Evolutionary conservation across 2,329 filamentous ascomycete species (phyloP), one percentile per base, ranked within the genome.

Genomic region (Fusarium paranaense): DNA sequence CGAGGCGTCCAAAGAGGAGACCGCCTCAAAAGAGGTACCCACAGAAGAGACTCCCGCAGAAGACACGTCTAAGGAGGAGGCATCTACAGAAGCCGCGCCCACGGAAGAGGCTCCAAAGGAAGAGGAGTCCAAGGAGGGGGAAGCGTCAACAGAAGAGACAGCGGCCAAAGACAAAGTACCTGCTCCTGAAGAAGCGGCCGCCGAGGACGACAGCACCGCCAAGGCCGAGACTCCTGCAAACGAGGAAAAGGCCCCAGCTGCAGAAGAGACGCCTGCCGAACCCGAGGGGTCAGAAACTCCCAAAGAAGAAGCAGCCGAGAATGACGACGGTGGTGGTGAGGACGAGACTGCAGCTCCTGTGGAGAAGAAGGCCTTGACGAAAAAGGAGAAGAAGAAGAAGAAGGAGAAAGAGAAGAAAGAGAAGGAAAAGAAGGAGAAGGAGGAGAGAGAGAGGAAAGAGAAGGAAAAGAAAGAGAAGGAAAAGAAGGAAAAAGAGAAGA

Each of bases 401-500:
- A 13, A 45, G 42, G 71, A 67, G 45, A 63, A 22, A 18, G 79
- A 77, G 63, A 61, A 57, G 14, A 78, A 75, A 58, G 9, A 54
- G 42, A 70, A 67, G 40, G 60, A 22, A n/a, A 78, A 77, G 63
- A 77, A 61, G 22, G 47, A 64, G 16, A 76, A 76, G 50, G 33
- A 74, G 87, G 88, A 89, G 45, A 62, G 74, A 87, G 88, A 89
- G 56, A 92, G 91, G 27, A 52, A n/a, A 27, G 27, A 52, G 27
- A 32, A 65, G 45, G 59, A 22, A 18, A 78, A 77, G 63, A 77
- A 60, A 14, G 47, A 64, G n/a, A 77, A 75, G 50, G 68, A 76
- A n/a, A 74, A 78, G 50, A 66, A 72, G 38, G 70, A 75, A 35
- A 37, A 74, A 87, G 88, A 89, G 42, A 54, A 76, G 87, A 88